Base-by-base conservation (phyloP, 805 yeast genomes). In the Lachancea kluyveri region DNA sequence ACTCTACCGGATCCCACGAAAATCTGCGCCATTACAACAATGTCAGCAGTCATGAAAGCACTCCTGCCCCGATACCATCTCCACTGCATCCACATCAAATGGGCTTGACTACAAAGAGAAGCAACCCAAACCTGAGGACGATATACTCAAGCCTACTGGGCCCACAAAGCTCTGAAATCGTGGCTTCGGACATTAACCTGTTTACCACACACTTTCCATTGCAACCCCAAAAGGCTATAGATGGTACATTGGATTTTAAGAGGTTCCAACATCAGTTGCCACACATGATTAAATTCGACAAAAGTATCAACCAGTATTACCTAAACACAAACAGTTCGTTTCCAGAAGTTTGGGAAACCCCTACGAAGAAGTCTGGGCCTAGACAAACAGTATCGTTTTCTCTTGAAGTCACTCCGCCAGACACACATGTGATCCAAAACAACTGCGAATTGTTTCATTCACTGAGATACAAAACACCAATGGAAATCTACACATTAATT, bases 401-500 rank as follows among this genome's bases (percentile, higher is more conserved):
- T 2, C 31, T 51, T 15, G 55, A 46, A 26, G 44, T 54, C 23
- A 37, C 35, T 13, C 42, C 50, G 3, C 48, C 52, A 10, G 52
- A 49, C 14, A 24, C 35, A 1, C 33, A 37, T 5, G 37, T 39
- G 8, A 36, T 47, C 3, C 39, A 29, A 16, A 42, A 44, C 21
- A 54, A 56, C 26, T 40, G 46, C 1, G 49, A 49, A 8, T 51
- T 59, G 53, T 45, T 48, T 9, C 63, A 58, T 40, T 52, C 62
- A 3, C 32, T 58, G 22, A 45, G 63, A 15, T 75, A 60, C 53
- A 68, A 67, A 36, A 84, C 80, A 41, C 85, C 92, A 0, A 77
- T 76, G 46, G 90, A 82, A 41, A 80, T 90, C 9, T 92, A 90
- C 59, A 76, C 80, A 13, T 68, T 74, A 31, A 83, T 90, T 10